Conservation (phyloP, 768 basidiomycete species). For the Naganishia randhawae region DNA sequence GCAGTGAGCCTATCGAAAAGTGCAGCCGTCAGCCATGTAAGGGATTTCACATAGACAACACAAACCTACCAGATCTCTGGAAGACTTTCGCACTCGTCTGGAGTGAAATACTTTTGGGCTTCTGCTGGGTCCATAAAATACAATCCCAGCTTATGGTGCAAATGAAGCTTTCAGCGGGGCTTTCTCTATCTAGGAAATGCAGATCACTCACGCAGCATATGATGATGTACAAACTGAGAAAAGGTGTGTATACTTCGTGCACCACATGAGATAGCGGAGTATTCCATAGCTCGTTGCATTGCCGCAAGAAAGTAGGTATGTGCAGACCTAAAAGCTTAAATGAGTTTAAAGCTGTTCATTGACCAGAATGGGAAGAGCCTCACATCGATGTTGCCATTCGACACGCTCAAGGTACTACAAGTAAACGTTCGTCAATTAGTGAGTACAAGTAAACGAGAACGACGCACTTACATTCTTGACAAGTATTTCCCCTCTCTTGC, state of each 20-base stretch:
- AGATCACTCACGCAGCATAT: slow-evolving; percentile 43
- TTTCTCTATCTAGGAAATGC: background rate
- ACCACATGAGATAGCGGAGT: slow-evolving; percentile 40
- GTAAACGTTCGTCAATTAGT: background rate
- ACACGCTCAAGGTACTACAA: slow-evolving; percentile 47
- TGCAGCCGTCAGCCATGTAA: background rate
- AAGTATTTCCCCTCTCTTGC: slow-evolving; percentile 44
- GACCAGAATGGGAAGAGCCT: slow-evolving; percentile 21
- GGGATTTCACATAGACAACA: slow-evolving; percentile 25
- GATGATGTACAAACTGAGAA: slow-evolving; percentile 47
- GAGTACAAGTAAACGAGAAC: background rate
- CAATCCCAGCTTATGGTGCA: slow-evolving; percentile 42
- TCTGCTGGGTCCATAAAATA: slow-evolving; percentile 49
- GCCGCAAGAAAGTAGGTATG: slow-evolving; percentile 48
- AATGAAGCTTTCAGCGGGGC: background rate
- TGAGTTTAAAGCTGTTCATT: background rate
- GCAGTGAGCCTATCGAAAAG: slow-evolving; percentile 9
- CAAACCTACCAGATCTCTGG: slow-evolving; percentile 45
- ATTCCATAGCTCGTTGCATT: slow-evolving; percentile 50
- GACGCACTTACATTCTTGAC: slow-evolving; percentile 41
- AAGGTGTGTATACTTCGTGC: slow-evolving; percentile 46
- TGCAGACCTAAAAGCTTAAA: slow-evolving; percentile 38
- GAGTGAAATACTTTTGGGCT: slow-evolving; percentile 42
- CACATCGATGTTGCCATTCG: slow-evolving; percentile 50
- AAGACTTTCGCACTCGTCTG: slow-evolving; percentile 41